Base-by-base conservation (phyloP, 169 alveolate genomes). In the Pseudocohnilembus persalinus region DNA sequence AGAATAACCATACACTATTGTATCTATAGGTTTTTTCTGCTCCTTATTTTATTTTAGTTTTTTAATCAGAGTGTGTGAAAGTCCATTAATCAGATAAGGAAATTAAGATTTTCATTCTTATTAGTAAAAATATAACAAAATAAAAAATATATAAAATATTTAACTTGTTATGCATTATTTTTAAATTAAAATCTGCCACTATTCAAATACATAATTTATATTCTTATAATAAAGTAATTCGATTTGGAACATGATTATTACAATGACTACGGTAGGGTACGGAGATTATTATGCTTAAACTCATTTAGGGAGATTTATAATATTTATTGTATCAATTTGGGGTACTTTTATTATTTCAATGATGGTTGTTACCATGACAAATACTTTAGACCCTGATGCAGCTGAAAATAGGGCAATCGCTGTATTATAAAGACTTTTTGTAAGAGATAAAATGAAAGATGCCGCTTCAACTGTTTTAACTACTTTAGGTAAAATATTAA, bases 241-340 rank as follows among this genome's bases (percentile, higher is more conserved):
- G 68, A n/a, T 92, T 77, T 93, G 96, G 96, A 89, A 88, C 83
- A 89, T 89, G 1, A 84, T 92, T 28, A 88, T 91, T 30, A 93
- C 96, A 0, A 88, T 93, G 92, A 93, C 94, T 26, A 93, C 96
- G 24, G 96, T 93, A 1, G 97, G 97, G 20, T 95, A 91, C 90
- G 97, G 97, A 30, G 97, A 95, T 85, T 83, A 85, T 30, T 95
- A 76, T 78, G 93, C 96, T 27, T 82, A 81, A 74, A 92, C 95
- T 29, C 85, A 88, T 28, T 86, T 92, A 77, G 96, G 95, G 29
- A 87, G 96, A 84, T 33, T 95, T 49, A 82, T 93, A 6, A 96
- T 94, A 29, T 88, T 92, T 64, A 26, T 92, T 0, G 93, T 93
- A 32, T 94, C 96, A 64, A 82, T 94, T 20, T 88, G 94, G 84